Evolutionary conservation across 805 yeast genomes (phyloP).

Genomic region (Wickerhamomyces hampshirensis): DNA sequence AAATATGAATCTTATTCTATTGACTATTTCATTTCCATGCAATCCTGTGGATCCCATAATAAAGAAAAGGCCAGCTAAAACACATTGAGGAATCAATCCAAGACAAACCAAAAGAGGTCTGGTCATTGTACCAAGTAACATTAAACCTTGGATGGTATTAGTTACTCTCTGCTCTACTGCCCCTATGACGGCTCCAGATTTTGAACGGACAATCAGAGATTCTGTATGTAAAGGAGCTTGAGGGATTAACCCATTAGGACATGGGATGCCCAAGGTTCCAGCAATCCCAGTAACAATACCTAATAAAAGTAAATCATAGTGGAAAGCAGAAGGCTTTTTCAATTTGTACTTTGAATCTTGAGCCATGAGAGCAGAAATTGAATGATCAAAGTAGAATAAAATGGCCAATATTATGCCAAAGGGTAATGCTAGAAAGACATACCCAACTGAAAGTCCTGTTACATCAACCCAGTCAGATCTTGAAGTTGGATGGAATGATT

Average conservation of each 20-base stretch:
- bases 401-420: slow-evolving; percentile 83
- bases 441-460: slow-evolving; percentile 46
- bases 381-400: slow-evolving; percentile 91
- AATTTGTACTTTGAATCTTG: slow-evolving; percentile 80
- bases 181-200: slow-evolving; percentile 15
- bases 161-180: slow-evolving; percentile 90
- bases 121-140: slow-evolving; percentile 84
- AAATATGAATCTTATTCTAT: slow-evolving; percentile 56
- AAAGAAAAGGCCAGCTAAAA: slow-evolving; percentile 86
- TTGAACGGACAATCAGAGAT: slow-evolving; percentile 53
- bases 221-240: slow-evolving; percentile 94
- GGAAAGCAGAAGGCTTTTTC: slow-evolving; percentile 83
- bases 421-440: slow-evolving; percentile 87
- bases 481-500: slow-evolving; percentile 71
- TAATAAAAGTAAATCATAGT: slow-evolving; percentile 82
- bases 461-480: slow-evolving; percentile 36
- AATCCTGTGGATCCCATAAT: slow-evolving; percentile 87
- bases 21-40: slow-evolving; percentile 60
- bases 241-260: slow-evolving; percentile 95
- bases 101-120: slow-evolving; percentile 79
- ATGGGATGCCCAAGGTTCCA: slow-evolving; percentile 87
- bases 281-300: slow-evolving; percentile 86
- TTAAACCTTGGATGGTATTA: slow-evolving; percentile 77
- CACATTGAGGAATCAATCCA: slow-evolving; percentile 87
- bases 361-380: slow-evolving; percentile 89